Base-by-base conservation (phyloP, 2,329 filamentous ascomycete species). In the Phaeosphaeria sp. region DNA sequence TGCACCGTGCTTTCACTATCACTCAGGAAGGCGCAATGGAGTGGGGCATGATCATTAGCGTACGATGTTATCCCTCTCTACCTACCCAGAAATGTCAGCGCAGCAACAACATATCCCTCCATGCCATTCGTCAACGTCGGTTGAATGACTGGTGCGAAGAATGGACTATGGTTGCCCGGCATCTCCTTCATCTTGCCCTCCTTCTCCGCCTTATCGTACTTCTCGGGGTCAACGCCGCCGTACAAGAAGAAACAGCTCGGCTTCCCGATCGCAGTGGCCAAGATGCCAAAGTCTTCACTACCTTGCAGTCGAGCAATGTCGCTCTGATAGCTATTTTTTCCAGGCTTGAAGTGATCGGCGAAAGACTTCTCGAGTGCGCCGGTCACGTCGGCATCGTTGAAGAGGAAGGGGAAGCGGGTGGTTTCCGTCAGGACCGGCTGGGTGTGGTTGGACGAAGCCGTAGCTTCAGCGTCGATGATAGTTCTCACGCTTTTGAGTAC, bases 201-300 rank as follows among this genome's bases (percentile, higher is more conserved):
- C 53, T 69, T 75, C 67, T 80, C 76, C 15, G 76, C 78, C 59
- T 78, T 72, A 69, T 87, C 84, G 80, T 82, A 88, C 4, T 80
- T 49, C 51, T 78, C 78, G 0, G 74, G 72, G 56, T 85, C 82
- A 25, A 80, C 80, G 0, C 85, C 84, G 0, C 87, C 87, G 61
- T 86, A 81, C 64, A 83, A 76, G 77, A 84, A 88, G 64, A 87
- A 88, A 47, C 77, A 81, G 59, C 78, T 81, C 5, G 86, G 86
- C 60, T 77, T 73, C 3, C 77, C 79, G 47, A 82, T 77, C 42
- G 74, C 77, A 0, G 81, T 84, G 0, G 80, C 87, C 46, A 89
- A 67, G 24, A 83, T 82, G 0, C 81, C 78, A 59, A 89, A 88
- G 59, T 89, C 87, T 63, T 89, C 87, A 44, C 81, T 84, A 0